phyloP scores from a whole-genome alignment of 306 rosid genomes.

The Glycine tomentella region DNA sequence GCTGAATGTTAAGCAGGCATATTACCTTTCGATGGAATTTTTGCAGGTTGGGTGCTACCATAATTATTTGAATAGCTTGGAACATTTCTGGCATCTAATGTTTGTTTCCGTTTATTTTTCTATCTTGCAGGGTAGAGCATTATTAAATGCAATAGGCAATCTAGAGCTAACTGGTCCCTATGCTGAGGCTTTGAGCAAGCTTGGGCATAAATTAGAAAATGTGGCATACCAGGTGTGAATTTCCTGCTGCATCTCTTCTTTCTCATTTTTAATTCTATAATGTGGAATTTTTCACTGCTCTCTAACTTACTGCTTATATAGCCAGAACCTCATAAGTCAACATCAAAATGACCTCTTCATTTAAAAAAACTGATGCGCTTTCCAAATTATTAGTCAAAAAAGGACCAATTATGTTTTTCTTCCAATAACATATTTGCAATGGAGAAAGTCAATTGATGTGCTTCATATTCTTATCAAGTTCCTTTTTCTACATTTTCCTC shows the following conservation, averaged over 20 bases:
- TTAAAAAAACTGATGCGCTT: slow-evolving; percentile 27
- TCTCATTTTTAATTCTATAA: slow-evolving; percentile 18
- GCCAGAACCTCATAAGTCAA: slow-evolving; percentile 27
- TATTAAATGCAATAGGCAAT: slow-evolving; percentile 93
- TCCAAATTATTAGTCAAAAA: slow-evolving; percentile 11
- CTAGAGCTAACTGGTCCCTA: slow-evolving; percentile 87
- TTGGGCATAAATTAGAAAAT: slow-evolving; percentile 79
- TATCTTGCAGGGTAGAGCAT: slow-evolving; percentile 84
- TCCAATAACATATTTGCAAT: slow-evolving; percentile 31
- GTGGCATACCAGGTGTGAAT: slow-evolving; percentile 74
- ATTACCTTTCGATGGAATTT: slow-evolving; percentile 97
- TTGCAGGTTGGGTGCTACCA: slow-evolving; percentile 70
- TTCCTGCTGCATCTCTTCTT: slow-evolving; percentile 3
- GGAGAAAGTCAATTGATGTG: slow-evolving; percentile 24
- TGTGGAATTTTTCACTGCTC: slow-evolving; percentile 17
- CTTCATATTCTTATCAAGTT: slow-evolving; percentile 32
- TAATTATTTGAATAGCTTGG: slow-evolving; percentile 16
- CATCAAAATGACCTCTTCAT: slow-evolving; percentile 14
- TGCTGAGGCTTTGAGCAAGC: slow-evolving; percentile 89
- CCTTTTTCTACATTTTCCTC: not conserved
- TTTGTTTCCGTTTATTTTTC: slow-evolving; percentile 40
- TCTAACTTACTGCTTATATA: slow-evolving; percentile 24
- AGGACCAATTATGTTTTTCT: slow-evolving; percentile 19
- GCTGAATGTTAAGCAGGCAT: slow-evolving; percentile 89
- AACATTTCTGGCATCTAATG: slow-evolving; percentile 38